Percentiles rank a stretch among this genome's conserved stretches.
These are phyloP conservation scores for Sporobolomyces roseus DNA, from an alignment of 768 basidiomycete genomes.

Conservation along the genomic window DNA sequence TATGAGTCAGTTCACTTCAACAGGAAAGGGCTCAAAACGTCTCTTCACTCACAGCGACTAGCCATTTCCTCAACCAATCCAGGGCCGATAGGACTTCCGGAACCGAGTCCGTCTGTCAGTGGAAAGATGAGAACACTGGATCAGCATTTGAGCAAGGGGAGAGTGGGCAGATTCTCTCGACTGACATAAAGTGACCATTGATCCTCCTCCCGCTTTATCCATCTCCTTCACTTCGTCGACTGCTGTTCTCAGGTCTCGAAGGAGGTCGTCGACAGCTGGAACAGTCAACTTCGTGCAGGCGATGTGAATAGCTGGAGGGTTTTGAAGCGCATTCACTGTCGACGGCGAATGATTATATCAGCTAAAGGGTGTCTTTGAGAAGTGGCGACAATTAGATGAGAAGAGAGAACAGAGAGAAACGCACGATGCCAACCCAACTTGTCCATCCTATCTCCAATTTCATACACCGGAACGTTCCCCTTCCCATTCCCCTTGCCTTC, in stretches of 20 bases:
- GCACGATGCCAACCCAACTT: slow-evolving; percentile 74
- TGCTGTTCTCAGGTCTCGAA: slow-evolving; percentile 75
- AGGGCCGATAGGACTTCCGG: slow-evolving; percentile 34
- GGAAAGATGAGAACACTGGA: too few relatives aligned
- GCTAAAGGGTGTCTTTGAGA: too few relatives aligned
- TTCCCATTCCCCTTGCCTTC: slow-evolving; percentile 41
- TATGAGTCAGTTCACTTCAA: too few relatives aligned
- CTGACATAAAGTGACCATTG: slow-evolving; percentile 87
- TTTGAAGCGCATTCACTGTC: slow-evolving; percentile 67
- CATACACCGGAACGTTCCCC: slow-evolving; percentile 64
- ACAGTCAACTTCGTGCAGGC: slow-evolving; percentile 88
- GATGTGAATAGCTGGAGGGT: slow-evolving; percentile 82
- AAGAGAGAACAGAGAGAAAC: not conserved
- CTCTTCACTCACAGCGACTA: slow-evolving; percentile 31
- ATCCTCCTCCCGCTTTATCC: slow-evolving; percentile 60
- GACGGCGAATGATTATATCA: too few relatives aligned
- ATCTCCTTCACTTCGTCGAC: slow-evolving; percentile 65
- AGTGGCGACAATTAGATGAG: too few relatives aligned
- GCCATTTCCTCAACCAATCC: slow-evolving; percentile 35
- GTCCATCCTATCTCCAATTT: slow-evolving; percentile 84
- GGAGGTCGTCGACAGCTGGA: slow-evolving; percentile 66
- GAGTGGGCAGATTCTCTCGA: too few relatives aligned
- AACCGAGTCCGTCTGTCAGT: slow-evolving; percentile 37
- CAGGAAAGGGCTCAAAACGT: too few relatives aligned
- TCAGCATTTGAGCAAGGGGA: too few relatives aligned